A percentile compares a stretch with the other conserved stretches of the same genome.
Evolutionary conservation across 805 yeast species (phyloP).

Genomic region (Schwanniomyces yamadae): DNA sequence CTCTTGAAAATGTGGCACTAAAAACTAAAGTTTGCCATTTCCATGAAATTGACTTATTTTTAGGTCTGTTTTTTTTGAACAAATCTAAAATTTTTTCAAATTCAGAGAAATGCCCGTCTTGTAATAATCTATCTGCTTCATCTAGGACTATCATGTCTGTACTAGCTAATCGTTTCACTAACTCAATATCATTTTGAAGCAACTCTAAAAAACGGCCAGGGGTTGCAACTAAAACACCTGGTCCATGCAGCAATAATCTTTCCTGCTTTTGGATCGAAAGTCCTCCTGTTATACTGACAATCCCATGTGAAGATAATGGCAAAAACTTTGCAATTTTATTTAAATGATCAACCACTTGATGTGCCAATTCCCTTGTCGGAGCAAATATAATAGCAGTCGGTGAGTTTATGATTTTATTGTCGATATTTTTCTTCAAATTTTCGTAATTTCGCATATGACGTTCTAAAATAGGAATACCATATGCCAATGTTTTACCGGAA

Average conservation of each 20-base stretch:
- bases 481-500: constrained; percentile 95
- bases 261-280: constrained; percentile 91
- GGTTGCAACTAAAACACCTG: constrained; percentile 86
- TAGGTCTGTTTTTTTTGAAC: constrained; percentile 51
- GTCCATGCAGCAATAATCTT: constrained; percentile 68
- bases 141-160: constrained; percentile 68
- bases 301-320: constrained; percentile 53
- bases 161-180: constrained; percentile 40
- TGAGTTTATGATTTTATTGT: constrained; percentile 23
- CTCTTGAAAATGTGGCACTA: constrained; percentile 89
- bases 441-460: constrained; percentile 39
- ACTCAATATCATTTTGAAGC: constrained; percentile 58
- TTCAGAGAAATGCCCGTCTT: constrained; percentile 96
- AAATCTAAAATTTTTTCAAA: constrained; percentile 73
- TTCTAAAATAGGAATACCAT: constrained; percentile 89
- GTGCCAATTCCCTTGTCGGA: constrained; percentile 96
- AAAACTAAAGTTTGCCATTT: constrained; percentile 86
- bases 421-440: constrained; percentile 12
- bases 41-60: constrained; percentile 30
- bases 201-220: constrained; percentile 91
- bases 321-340: constrained; percentile 51
- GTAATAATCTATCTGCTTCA: constrained; percentile 93
- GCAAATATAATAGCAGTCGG: constrained; percentile 83
- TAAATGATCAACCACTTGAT: constrained; percentile 85
- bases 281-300: constrained; percentile 90